Conservation (phyloP, 192 early-diverging fungal species). For the Geosiphon pyriformis region DNA sequence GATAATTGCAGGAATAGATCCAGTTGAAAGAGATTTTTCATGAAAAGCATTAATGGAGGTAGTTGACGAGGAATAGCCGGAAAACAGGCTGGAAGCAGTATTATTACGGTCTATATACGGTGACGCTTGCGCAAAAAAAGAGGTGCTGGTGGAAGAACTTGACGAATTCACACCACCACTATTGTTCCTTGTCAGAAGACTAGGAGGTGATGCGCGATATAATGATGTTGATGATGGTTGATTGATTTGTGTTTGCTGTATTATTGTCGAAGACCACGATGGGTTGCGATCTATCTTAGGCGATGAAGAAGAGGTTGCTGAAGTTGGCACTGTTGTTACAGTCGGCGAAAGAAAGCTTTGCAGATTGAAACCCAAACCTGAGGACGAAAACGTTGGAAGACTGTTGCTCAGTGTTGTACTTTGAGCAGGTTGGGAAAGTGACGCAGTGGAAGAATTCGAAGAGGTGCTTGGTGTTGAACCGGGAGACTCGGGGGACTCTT, state of each 20-base stretch:
- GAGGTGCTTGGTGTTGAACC: constrained; percentile 20
- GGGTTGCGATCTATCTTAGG: neutral
- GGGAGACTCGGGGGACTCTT: constrained; percentile 9
- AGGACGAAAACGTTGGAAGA: constrained; percentile 11
- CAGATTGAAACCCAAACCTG: no score
- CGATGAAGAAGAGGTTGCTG: neutral
- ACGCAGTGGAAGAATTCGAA: constrained; percentile 13
- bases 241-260: neutral
- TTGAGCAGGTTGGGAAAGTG: neutral
- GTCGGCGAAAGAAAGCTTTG: no score
- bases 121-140: neutral
- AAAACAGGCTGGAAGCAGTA: constrained; percentile 8
- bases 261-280: neutral
- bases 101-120: neutral
- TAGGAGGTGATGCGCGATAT: neutral
- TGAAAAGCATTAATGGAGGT: no score
- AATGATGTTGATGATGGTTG: neutral
- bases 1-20: constrained; percentile 3
- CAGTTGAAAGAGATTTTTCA: constrained; percentile 12
- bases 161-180: constrained; percentile 2
- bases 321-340: no score
- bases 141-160: neutral
- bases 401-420: constrained; percentile 16
- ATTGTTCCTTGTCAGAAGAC: no score
- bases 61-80: neutral